Conservation (phyloP, 2,329 filamentous ascomycete species). For the Verticillium dahliae region DNA sequence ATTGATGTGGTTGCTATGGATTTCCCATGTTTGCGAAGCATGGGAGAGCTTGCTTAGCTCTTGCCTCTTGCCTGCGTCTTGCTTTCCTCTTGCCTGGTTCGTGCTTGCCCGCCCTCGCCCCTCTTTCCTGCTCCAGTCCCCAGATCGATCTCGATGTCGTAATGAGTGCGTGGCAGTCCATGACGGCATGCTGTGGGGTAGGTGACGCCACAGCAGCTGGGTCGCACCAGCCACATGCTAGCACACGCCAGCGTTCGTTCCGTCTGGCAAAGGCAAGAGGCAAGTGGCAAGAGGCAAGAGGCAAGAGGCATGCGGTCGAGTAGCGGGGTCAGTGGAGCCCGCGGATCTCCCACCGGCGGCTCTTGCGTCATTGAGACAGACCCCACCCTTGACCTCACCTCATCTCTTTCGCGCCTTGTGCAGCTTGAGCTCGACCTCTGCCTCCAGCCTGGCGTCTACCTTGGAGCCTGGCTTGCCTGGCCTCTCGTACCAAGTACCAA, state of each 20-base stretch:
- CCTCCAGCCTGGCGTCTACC: background rate
- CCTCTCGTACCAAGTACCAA: background rate
- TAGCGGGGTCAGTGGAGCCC: no score
- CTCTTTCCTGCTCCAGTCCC: background rate
- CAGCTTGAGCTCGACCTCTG: background rate
- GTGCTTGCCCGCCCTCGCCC: background rate
- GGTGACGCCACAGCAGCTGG: constrained; percentile 8
- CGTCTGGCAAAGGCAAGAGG: background rate
- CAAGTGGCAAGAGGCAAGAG: no score
- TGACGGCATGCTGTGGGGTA: constrained; percentile 13
- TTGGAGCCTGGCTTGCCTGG: no score
- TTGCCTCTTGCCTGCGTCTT: no score
- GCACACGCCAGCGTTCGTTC: background rate
- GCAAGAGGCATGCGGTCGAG: no score
- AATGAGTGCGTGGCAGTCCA: background rate
- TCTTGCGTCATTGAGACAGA: background rate
- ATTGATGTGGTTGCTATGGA: background rate
- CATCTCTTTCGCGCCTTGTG: background rate
- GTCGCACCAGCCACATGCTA: background rate
- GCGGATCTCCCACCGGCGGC: background rate
- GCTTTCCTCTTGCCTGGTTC: no score
- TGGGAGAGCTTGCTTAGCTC: background rate
- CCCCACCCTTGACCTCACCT: background rate
- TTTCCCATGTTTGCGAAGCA: background rate
- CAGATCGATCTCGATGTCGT: background rate